Evolutionary conservation across 192 early-diverging fungal genomes (phyloP), one percentile per base, ranked within the genome.

Genomic region (Gryganskiella cystojenkinii): DNA sequence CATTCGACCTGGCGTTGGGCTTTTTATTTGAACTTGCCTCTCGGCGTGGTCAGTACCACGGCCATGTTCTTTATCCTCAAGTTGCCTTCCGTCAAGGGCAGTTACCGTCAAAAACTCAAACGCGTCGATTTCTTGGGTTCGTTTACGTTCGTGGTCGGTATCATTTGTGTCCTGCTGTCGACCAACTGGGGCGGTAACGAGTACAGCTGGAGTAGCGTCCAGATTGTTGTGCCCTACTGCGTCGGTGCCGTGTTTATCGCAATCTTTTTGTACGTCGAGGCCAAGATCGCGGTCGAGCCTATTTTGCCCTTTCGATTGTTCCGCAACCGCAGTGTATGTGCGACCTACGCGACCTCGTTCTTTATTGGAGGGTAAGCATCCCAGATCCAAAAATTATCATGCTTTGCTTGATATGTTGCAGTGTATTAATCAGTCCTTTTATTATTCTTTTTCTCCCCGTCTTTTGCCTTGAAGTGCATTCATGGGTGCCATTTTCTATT

Each of bases 251-350:
- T 87, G 3, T 42, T 89, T 31, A 44, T 86, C 25, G 24, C 59
- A 3, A 74, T 58, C 3, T 95, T 94, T 67, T 80, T 84, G 1
- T 81, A 73, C 20, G 70, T 92, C 31, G 94, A 98, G 81, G 73
- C 79, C 27, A 83, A 84, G 50, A 44, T 92, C 20, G 82, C 94
- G 3, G 71, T 79, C 27, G 88, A 90, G 43, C 94, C 96, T 3
- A 81, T 97, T 45, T 81, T 95, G 33, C 91, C 94, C 4, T 82
- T 85, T 10, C 79, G 91, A 55, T 58, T 90, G 37, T 85, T 90
- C 31, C 90, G 85, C 66, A 87, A 84, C 40, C 88, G 89, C 71
- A 88, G 40, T 49, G 83, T 89, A 5, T 74, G 87, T 14, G 70
- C 89, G 28, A 83, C 88, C 13, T 89, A 90, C 37, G 33, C 82